Evolutionary conservation across 768 basidiomycete species (phyloP).

Genomic region (Hortiboletus flavorubellus): DNA sequence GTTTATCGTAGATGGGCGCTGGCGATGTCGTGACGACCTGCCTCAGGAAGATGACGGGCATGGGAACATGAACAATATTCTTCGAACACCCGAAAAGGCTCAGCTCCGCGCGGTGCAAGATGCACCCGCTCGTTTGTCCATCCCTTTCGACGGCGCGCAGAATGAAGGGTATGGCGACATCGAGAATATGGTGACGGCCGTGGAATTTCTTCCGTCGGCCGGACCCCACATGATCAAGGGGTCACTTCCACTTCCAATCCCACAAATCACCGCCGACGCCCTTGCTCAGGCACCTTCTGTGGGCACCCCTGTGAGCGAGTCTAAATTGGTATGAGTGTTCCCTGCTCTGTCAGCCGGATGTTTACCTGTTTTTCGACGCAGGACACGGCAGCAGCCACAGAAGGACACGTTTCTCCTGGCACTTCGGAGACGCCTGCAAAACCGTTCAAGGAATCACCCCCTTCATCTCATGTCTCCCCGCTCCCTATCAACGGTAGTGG

Average conservation of each 20-base stretch:
- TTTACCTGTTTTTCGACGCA: background rate
- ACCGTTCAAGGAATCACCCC: background rate
- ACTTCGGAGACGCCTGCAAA: background rate
- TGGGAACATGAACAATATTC: conserved; percentile 73
- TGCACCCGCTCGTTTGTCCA: conserved; percentile 14
- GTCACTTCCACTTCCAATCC: conserved; percentile 13
- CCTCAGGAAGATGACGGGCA: conserved; percentile 58
- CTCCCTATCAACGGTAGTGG: conserved; percentile 40
- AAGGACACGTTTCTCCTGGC: conserved; percentile 8
- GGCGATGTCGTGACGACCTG: conserved; percentile 51
- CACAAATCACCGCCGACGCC: conserved; percentile 16
- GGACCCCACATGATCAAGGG: conserved; percentile 11
- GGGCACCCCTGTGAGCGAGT: conserved; percentile 31
- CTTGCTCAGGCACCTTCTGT: conserved; percentile 24
- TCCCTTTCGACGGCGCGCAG: conserved; percentile 5
- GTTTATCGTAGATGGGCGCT: conserved; percentile 73
- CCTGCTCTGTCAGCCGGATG: background rate
- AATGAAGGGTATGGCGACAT: conserved; percentile 8
- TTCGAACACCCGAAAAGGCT: conserved; percentile 49
- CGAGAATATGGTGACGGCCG: conserved; percentile 27
- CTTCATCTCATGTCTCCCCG: conserved; percentile 24
- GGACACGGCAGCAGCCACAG: conserved; percentile 24
- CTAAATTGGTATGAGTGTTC: conserved; percentile 13
- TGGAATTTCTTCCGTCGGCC: conserved; percentile 15
- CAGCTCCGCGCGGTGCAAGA: background rate